Evolutionary conservation across 805 yeast genomes (phyloP).

Genomic region (Saturnispora halmiae): DNA sequence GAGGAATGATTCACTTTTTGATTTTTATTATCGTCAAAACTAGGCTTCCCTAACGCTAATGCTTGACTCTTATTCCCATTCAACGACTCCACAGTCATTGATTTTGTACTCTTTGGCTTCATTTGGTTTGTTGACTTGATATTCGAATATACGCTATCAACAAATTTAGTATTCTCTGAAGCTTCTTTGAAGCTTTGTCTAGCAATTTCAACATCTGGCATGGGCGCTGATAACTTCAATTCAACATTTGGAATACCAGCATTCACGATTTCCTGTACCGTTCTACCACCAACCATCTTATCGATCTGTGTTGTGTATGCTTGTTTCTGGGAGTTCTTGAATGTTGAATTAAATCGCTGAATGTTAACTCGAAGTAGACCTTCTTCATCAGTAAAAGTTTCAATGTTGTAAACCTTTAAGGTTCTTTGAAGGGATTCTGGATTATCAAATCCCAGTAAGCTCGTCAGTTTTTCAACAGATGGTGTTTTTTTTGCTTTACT

Average conservation of each 20-base stretch:
- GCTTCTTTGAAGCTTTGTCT: conserved; percentile 19
- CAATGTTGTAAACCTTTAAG: conserved; percentile 56
- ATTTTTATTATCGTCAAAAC: not conserved
- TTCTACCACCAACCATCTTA: conserved; percentile 25
- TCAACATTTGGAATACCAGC: conserved; percentile 25
- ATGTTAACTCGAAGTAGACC: conserved; percentile 31
- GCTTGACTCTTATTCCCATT: not conserved
- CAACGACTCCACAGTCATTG: conserved; percentile 1
- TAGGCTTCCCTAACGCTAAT: too few species aligned
- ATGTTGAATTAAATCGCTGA: conserved; percentile 30
- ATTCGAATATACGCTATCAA: not conserved
- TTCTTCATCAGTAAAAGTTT: conserved; percentile 29
- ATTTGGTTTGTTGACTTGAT: not conserved
- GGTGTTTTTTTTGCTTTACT: conserved; percentile 61
- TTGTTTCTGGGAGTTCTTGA: conserved; percentile 32
- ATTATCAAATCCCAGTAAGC: conserved; percentile 61
- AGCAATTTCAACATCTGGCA: conserved; percentile 18
- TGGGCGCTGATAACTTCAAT: conserved; percentile 13
- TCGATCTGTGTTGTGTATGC: conserved; percentile 38
- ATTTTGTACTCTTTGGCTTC: not conserved
- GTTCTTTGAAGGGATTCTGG: conserved; percentile 44
- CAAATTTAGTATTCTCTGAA: conserved; percentile 9
- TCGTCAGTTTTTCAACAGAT: conserved; percentile 33
- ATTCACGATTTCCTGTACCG: conserved; percentile 32
- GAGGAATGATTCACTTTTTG: not conserved